Conservation (phyloP, 1,284 basidiomycete species). For the Ganoderma sp. region DNA sequence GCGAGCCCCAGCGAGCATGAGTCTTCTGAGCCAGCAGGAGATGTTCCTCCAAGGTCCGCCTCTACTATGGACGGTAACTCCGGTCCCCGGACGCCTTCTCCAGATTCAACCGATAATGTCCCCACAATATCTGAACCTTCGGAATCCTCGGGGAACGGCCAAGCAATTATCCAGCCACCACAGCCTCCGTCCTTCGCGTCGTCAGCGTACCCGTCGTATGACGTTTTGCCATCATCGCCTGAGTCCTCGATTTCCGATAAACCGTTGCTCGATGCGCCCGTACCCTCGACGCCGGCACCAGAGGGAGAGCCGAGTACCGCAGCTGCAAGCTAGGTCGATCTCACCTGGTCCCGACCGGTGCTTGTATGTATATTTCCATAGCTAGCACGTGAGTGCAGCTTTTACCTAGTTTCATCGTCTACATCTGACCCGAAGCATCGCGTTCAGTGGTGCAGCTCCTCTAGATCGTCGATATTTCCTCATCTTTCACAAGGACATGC, state of each 20-base stretch:
- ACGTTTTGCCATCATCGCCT: conserved; percentile 45
- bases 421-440: not conserved
- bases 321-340: conserved; percentile 12
- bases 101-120: not conserved
- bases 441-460: conserved; percentile 7
- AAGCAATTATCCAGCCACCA: conserved; percentile 7
- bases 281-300: conserved; percentile 16
- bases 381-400: conserved; percentile 15
- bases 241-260: conserved; percentile 45
- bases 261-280: conserved; percentile 38
- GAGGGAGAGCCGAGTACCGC: conserved; percentile 22
- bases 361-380: conserved; percentile 23
- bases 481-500: conserved; percentile 14
- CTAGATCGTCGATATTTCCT: conserved; percentile 15
- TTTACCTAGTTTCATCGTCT: not conserved
- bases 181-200: conserved; percentile 38
- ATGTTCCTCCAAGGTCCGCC: conserved; percentile 2
- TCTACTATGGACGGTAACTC: conserved; percentile 9
- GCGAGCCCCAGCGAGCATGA: conserved; percentile 20
- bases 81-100: conserved; percentile 15
- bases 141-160: conserved; percentile 6
- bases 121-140: conserved; percentile 10
- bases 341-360: not conserved
- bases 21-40: conserved; percentile 4
- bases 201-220: conserved; percentile 41